Evolutionary conservation across 192 early-diverging fungal genomes (phyloP), one percentile per base, ranked within the genome.

Genomic region (Entomortierella beljakovae): DNA sequence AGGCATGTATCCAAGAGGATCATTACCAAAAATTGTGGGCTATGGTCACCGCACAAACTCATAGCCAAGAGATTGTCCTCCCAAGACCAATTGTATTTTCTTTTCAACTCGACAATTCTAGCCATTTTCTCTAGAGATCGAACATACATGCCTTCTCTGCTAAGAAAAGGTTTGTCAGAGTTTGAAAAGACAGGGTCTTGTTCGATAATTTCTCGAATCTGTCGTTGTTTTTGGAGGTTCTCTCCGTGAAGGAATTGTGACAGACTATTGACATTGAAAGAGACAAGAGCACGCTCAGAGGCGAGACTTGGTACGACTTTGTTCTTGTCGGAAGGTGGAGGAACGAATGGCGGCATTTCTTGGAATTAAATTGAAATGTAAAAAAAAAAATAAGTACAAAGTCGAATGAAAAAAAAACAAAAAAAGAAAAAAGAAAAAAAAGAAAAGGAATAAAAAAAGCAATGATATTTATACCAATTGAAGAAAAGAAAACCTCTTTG

Each of bases 231-330:
- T 2, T 67, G 65, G 25, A 87, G 68, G 46, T 80, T 73, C 55
- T 83, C 88, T 54, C 93, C 92, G 42, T 94, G 90, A 11, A 96
- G 72, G 85, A 90, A 94, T 65, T 90, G 85, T 20, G 92, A 90
- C 64, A 96, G 80, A 25, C 87, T 82, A 46, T 88, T 86, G 56
- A 94, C 76, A 4, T 90, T 86, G 73, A 95, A 95, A 40, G 89
- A 88, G 26, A 91, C 87, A 6, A 82, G 73, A 26, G 71, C 67
- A 68, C 94, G 90, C 86, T 95, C 94, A 20, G 86, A 79, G 48
- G 74, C 68, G 15, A 94, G 67, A 26, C 49, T 60, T 9, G 67
- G 48, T 43, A 59, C 61, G 18, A 61, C 62, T 42, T 79, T 79
- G 46, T 66, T 48, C 13, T 48, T 67, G 62, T 79, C 75, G 25